These are phyloP conservation scores for Kurtzmaniella quercitrusa DNA, from an alignment of 1,139 yeast genomes.

Conservation along the genomic window DNA sequence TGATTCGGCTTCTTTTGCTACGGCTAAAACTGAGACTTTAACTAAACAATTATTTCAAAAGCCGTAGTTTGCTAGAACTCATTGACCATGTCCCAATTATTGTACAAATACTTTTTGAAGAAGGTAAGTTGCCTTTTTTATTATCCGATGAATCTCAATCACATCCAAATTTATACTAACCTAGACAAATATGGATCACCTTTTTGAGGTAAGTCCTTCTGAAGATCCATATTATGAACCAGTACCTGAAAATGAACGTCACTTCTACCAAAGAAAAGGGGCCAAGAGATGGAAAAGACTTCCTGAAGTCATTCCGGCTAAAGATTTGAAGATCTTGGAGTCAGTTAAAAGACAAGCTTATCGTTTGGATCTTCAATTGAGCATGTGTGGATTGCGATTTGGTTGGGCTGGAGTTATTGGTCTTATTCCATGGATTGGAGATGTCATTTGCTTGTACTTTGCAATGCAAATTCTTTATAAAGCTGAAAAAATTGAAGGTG, in stretches of 20 bases:
- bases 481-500: constrained; percentile 60
- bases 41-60: neutral
- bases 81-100: constrained; percentile 7
- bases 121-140: constrained; percentile 27
- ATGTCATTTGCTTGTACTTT: constrained; percentile 44
- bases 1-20: too few species aligned
- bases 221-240: constrained; percentile 48
- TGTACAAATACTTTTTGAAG: constrained; percentile 33
- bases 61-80: too few species aligned
- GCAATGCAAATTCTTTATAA: constrained; percentile 47
- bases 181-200: constrained; percentile 35
- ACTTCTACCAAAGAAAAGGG: constrained; percentile 44
- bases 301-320: constrained; percentile 52
- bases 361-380: constrained; percentile 59
- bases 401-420: constrained; percentile 79
- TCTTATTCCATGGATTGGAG: constrained; percentile 64
- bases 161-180: constrained; percentile 9
- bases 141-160: neutral
- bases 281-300: constrained; percentile 43
- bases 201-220: constrained; percentile 27
- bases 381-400: constrained; percentile 58
- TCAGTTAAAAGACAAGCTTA: constrained; percentile 60
- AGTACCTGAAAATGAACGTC: constrained; percentile 44
- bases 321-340: constrained; percentile 51
- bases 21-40: neutral